Evolutionary conservation across 768 basidiomycete species (phyloP).

Genomic region (Lentinula guzmanii): DNA sequence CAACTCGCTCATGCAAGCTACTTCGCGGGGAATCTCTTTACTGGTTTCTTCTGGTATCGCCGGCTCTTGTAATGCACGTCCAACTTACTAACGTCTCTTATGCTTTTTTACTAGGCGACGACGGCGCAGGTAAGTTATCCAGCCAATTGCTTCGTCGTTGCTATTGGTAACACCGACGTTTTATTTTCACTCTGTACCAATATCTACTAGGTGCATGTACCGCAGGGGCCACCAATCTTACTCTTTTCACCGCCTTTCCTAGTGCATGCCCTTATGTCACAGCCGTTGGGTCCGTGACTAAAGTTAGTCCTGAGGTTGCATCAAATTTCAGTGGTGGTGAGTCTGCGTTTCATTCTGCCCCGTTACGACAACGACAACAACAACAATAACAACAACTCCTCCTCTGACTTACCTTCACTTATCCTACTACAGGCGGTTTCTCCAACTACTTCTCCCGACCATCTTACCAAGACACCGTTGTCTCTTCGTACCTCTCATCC

Average conservation of each 20-base stretch:
- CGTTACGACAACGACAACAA: too few species aligned
- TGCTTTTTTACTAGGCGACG: not conserved
- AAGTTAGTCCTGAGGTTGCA: constrained; percentile 32
- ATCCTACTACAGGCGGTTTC: constrained; percentile 35
- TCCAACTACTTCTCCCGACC: constrained; percentile 30
- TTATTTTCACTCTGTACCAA: not conserved
- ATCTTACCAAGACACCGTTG: constrained; percentile 18
- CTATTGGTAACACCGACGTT: not conserved
- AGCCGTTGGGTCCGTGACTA: constrained; percentile 33
- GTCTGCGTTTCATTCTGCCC: not conserved
- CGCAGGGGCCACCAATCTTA: constrained; percentile 6
- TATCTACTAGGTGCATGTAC: not conserved
- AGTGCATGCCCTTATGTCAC: constrained; percentile 33
- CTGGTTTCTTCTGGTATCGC: constrained; percentile 37
- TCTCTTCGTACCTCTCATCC: constrained; percentile 16
- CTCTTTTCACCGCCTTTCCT: constrained; percentile 35
- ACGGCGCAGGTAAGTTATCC: not conserved
- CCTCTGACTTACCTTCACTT: too few species aligned
- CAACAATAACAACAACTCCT: too few species aligned
- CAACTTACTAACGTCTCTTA: not conserved
- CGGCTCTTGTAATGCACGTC: not conserved
- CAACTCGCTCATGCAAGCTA: constrained; percentile 26
- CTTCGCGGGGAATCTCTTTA: constrained; percentile 42
- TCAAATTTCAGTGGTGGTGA: constrained; percentile 31
- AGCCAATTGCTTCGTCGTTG: too few species aligned